Conservation (phyloP, 257 asterid species). For the Coffea canephora region DNA sequence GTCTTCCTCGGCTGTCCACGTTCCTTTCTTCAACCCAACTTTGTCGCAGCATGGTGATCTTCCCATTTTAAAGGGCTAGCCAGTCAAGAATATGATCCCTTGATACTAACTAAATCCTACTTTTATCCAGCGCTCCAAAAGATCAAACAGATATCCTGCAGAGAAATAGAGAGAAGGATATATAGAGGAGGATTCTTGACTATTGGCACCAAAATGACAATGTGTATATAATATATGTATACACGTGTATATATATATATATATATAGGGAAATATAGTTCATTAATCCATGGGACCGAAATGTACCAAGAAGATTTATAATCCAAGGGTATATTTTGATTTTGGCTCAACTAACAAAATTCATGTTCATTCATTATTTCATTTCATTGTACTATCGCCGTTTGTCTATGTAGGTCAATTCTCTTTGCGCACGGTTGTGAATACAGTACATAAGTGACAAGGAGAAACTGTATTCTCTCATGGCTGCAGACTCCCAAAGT, state of each 20-base stretch:
- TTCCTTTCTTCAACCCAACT: conserved; percentile 32
- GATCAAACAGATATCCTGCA: background rate
- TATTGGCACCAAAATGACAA: background rate
- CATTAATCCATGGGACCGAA: background rate
- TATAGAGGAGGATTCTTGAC: background rate
- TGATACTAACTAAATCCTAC: background rate
- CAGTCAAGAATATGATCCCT: background rate
- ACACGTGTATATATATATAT: too few relatives aligned
- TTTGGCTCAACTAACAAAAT: background rate
- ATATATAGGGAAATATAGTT: background rate
- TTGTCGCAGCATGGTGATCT: conserved; percentile 24
- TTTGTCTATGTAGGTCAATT: too few relatives aligned
- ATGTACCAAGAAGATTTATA: background rate
- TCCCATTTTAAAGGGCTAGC: conserved; percentile 16
- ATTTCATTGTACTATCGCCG: background rate
- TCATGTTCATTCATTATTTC: background rate
- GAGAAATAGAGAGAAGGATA: background rate
- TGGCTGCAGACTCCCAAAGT: too few relatives aligned
- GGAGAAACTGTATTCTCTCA: background rate
- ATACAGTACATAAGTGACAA: background rate
- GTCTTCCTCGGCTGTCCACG: conserved; percentile 38
- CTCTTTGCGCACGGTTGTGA: background rate
- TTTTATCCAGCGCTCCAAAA: background rate
- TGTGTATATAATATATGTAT: too few relatives aligned
- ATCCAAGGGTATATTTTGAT: too few relatives aligned